A percentile compares a stretch with the other conserved stretches of the same genome.
These are phyloP conservation scores for Fusarium mundagurra DNA, from an alignment of 2,329 filamentous ascomycete genomes.

Conservation along the genomic window DNA sequence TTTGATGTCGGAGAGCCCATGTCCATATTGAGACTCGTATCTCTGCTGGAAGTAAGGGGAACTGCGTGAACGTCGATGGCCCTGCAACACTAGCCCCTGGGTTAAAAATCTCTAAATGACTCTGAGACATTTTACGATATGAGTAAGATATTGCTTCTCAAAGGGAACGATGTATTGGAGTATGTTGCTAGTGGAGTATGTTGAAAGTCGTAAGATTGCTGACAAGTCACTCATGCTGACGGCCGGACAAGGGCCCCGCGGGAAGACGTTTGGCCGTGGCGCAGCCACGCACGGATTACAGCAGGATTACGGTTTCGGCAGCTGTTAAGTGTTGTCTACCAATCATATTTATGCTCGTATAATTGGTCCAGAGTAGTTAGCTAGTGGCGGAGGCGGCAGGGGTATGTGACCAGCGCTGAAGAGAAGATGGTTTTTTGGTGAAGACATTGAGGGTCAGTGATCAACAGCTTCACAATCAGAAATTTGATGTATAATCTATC, in stretches of 20 bases:
- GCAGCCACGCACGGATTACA: neutral
- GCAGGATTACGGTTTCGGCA: neutral
- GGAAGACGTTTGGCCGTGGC: neutral
- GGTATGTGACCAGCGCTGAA: neutral
- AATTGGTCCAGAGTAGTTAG: neutral
- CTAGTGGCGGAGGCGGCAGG: neutral
- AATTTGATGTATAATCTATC: neutral
- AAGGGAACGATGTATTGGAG: neutral
- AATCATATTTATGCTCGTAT: neutral
- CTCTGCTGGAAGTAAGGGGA: neutral
- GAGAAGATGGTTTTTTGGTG: no score
- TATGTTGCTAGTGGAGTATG: neutral
- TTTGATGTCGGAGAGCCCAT: neutral
- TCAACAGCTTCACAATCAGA: neutral
- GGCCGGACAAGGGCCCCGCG: neutral
- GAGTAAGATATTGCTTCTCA: neutral
- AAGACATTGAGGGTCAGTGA: neutral
- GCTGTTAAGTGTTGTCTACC: neutral
- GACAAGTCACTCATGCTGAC: neutral
- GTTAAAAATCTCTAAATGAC: neutral
- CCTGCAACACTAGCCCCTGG: fast-evolving
- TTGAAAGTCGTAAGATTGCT: neutral
- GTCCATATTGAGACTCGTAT: neutral
- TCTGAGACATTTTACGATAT: neutral
- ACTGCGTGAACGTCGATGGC: neutral